These are phyloP conservation scores for Boletus rex-veris DNA, from an alignment of 768 basidiomycete genomes.

Conservation along the genomic window DNA sequence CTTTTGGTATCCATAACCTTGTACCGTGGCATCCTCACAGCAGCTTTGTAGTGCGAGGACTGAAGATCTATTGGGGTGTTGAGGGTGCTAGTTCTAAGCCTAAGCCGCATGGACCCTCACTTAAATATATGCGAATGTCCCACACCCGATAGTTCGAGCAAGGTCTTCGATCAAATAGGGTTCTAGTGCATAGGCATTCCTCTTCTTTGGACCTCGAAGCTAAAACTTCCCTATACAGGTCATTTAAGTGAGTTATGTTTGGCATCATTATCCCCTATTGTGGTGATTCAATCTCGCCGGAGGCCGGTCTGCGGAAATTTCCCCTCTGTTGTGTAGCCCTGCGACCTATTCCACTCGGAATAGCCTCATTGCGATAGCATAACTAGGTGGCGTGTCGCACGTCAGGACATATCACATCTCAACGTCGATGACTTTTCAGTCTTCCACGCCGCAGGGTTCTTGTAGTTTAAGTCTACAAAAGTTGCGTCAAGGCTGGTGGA, in stretches of 20 bases:
- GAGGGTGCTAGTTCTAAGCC: no score
- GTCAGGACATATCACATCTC: not conserved
- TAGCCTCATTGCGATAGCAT: no score
- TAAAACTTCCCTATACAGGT: not conserved
- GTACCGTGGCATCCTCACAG: not conserved
- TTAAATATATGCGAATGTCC: no score
- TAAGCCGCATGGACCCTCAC: no score
- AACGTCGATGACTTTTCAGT: not conserved
- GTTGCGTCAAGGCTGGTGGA: not conserved
- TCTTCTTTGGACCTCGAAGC: not conserved
- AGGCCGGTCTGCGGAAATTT: not conserved
- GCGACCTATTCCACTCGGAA: not conserved
- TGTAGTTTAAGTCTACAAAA: no score
- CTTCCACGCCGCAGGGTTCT: no score
- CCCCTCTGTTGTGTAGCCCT: not conserved
- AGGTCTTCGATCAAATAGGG: not conserved
- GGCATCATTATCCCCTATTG: no score
- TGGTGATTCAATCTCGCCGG: not conserved
- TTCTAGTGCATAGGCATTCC: not conserved
- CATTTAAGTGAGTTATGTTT: not conserved
- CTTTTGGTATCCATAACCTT: not conserved
- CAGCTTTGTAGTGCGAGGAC: not conserved
- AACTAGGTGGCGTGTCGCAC: not conserved
- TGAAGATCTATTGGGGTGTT: no score
- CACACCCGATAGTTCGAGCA: not conserved